Percentiles rank a stretch among this genome's conserved stretches.
Evolutionary conservation across 805 yeast species (phyloP).

Genomic region (Starmerella davenportii): DNA sequence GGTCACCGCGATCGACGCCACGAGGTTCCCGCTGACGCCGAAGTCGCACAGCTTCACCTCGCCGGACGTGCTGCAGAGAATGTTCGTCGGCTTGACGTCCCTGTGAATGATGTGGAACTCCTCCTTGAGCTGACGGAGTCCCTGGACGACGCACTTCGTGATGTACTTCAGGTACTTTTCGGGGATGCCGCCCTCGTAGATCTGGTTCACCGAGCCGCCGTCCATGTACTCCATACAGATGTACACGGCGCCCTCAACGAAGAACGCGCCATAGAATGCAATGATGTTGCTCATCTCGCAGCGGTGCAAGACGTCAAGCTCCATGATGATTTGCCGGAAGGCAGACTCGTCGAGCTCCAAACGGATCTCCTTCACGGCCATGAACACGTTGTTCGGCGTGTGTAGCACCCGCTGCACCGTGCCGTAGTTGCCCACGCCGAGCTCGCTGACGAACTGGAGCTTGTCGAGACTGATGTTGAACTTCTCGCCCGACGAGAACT

Average conservation of each 20-base stretch:
- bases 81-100: conserved; percentile 93
- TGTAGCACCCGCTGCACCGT: conserved; percentile 85
- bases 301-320: conserved; percentile 78
- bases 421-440: conserved; percentile 94
- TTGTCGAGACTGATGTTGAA: conserved; percentile 78
- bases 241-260: conserved; percentile 93
- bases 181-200: conserved; percentile 59
- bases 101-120: conserved; percentile 83
- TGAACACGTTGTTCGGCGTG: conserved; percentile 73
- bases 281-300: conserved; percentile 83
- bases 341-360: conserved; percentile 86
- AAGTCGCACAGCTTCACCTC: conserved; percentile 84
- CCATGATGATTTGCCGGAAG: conserved; percentile 89
- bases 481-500: conserved; percentile 72
- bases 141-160: conserved; percentile 61
- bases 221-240: conserved; percentile 98
- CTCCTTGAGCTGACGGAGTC: conserved; percentile 71
- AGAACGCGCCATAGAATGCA: conserved; percentile 93
- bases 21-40: conserved; percentile 89
- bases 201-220: conserved; percentile 81
- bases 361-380: conserved; percentile 97
- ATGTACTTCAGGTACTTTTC: conserved; percentile 69
- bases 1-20: conserved; percentile 85
- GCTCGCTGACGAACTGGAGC: conserved; percentile 48
- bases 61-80: conserved; percentile 67